Conservation (phyloP, 1,284 basidiomycete genomes). For the Heterobasidion irregulare region DNA sequence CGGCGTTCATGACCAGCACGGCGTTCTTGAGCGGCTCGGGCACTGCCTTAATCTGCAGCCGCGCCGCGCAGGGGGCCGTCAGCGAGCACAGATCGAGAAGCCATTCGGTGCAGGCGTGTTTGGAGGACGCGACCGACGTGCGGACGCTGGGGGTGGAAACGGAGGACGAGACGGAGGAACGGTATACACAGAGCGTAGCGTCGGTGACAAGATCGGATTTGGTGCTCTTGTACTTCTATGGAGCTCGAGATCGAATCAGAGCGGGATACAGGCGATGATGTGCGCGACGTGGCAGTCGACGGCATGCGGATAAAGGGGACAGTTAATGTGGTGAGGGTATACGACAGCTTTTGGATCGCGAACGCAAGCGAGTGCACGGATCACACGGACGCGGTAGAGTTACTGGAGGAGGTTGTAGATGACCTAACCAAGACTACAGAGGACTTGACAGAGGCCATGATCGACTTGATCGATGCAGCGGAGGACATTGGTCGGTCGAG, state of each 20-base stretch:
- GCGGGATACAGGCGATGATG: conserved; percentile 34
- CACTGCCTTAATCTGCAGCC: conserved; percentile 77
- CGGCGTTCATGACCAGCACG: conserved; percentile 91
- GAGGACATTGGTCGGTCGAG: conserved; percentile 12
- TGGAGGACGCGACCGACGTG: conserved; percentile 17
- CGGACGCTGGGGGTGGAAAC: conserved; percentile 11
- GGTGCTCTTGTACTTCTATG: conserved; percentile 51
- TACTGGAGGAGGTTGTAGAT: conserved; percentile 6
- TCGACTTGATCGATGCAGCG: conserved; percentile 10
- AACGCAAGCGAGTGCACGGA: conserved; percentile 30
- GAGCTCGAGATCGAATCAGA: conserved; percentile 37
- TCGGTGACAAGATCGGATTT: conserved; percentile 23
- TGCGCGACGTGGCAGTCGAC: conserved; percentile 25
- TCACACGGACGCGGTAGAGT: conserved; percentile 9
- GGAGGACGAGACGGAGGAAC: conserved; percentile 10
- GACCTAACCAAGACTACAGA: not conserved
- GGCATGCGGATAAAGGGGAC: conserved; percentile 9
- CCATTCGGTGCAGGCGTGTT: conserved; percentile 17
- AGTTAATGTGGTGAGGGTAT: conserved; percentile 10
- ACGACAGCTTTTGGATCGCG: conserved; percentile 24
- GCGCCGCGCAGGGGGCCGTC: not conserved
- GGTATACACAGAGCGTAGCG: conserved; percentile 2
- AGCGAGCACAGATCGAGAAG: not conserved
- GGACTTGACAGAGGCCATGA: conserved; percentile 6
- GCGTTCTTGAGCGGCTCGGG: conserved; percentile 97